phyloP scores from a whole-genome alignment of 2,329 filamentous ascomycete species.

The Cercospora sp. region DNA sequence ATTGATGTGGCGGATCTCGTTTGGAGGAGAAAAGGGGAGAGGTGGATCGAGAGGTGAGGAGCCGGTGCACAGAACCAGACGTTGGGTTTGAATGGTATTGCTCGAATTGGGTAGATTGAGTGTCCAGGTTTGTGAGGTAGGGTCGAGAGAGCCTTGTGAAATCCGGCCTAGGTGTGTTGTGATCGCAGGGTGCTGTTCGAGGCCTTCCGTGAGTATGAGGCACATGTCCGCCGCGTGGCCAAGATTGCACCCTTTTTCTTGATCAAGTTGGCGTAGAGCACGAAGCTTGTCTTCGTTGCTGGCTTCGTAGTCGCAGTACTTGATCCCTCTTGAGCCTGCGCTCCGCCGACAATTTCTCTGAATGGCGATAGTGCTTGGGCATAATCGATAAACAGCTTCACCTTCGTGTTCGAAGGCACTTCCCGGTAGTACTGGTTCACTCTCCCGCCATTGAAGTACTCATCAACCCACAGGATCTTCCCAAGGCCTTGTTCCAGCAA shows the following conservation, averaged over 20 bases:
- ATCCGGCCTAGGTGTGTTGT: conserved; percentile 45
- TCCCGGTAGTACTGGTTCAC: conserved; percentile 57
- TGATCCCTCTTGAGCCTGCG: conserved; percentile 39
- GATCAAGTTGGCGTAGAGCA: conserved; percentile 55
- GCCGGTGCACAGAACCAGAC: conserved; percentile 61
- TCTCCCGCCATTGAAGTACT: conserved; percentile 52
- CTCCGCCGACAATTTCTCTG: conserved; percentile 51
- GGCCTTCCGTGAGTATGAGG: conserved; percentile 50
- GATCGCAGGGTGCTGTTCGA: conserved; percentile 46
- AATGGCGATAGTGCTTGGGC: conserved; percentile 57
- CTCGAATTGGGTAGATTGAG: conserved; percentile 39
- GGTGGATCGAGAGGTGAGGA: conserved; percentile 52
- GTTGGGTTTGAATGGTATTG: conserved; percentile 36
- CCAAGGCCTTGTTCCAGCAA: conserved; percentile 56
- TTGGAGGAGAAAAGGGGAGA: conserved; percentile 46
- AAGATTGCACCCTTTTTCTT: conserved; percentile 59
- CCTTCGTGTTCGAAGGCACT: conserved; percentile 65
- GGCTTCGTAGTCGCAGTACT: background rate
- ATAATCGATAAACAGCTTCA: conserved; percentile 60
- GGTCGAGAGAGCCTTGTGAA: conserved; percentile 43
- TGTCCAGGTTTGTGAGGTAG: conserved; percentile 42
- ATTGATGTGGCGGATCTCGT: conserved; percentile 47
- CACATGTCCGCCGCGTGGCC: conserved; percentile 60
- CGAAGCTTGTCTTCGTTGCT: conserved; percentile 55
- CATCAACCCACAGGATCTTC: conserved; percentile 61